Evolutionary conservation across 306 rosid species (phyloP), one percentile per base, ranked within the genome.

Genomic region (Gastrolobium bilobum): DNA sequence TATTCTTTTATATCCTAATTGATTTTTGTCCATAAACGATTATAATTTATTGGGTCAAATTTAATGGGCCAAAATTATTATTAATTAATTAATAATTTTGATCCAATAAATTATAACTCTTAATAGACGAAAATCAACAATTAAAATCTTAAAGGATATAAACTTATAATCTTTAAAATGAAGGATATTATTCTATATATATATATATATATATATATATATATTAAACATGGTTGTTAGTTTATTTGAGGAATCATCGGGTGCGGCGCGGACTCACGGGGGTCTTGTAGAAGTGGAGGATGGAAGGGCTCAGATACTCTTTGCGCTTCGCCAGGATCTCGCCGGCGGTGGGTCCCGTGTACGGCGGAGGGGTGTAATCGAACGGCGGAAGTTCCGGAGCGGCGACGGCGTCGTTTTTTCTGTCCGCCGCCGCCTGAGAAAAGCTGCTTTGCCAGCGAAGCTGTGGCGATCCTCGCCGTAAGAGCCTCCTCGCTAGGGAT

Each of bases 241-340:
- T 44, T 5, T 9, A 38, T 9, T 3, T 4, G 26, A 31, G 56
- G 42, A 65, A 76, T 35, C 50, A 65, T 81, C 37, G 13, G 34
- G 58, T 61, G 86, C 1, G 42, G 42, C 60, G 20, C 20, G 31
- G 35, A 82, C 91, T 82, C 69, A 93, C 97, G n/a, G 98, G 97
- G 15, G 71, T 85, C 67, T 86, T 78, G 83, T 91, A 89, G 73
- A 83, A 81, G 78, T 82, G 85, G 57, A 76, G 37, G 84, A 91
- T 57, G 37, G 97, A 81, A 31, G 98, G 98, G 81, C 88, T 91
- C 73, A 93, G 93, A 75, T 79, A 88, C 71, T 86, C 83, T 73
- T 79, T 85, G 50, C 98, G 96, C 89, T 93, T 91, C 58, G 94
- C 89, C 51, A 93, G 42, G 77, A 93, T 88, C 88, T 93, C 89